These are phyloP conservation scores for Picea abies DNA, from an alignment of 83 land plant species.

Conservation along the genomic window DNA sequence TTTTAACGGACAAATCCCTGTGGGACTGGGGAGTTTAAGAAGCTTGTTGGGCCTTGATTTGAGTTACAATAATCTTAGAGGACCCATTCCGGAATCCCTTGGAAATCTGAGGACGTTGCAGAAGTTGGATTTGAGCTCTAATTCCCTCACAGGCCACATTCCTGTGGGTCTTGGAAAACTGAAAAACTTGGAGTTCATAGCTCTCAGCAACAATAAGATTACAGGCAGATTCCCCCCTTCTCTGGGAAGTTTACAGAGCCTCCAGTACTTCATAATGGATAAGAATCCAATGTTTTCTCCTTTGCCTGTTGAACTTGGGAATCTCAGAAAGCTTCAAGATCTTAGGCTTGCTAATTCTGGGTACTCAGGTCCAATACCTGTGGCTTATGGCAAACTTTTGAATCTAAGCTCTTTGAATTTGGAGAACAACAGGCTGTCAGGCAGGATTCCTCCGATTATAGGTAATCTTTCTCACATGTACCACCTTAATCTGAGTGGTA, in stretches of 20 bases:
- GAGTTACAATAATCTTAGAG: constrained; percentile 60
- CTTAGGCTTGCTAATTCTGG: constrained; percentile 65
- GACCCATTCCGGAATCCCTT: constrained; percentile 45
- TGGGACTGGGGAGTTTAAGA: constrained; percentile 38
- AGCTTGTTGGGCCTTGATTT: constrained; percentile 62
- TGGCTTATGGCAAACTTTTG: constrained; percentile 30
- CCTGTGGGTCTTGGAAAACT: constrained; percentile 41
- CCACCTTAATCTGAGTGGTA: constrained; percentile 70
- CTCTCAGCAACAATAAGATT: constrained; percentile 61
- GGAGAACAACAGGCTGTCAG: constrained; percentile 56
- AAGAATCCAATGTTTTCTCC: constrained; percentile 54
- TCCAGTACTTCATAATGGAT: constrained; percentile 74
- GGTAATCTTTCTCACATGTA: constrained; percentile 49
- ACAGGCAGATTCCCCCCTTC: constrained; percentile 42
- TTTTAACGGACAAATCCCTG: constrained; percentile 46
- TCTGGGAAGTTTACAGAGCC: constrained; percentile 30
- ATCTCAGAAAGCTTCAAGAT: constrained; percentile 47
- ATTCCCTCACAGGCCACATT: constrained; percentile 44
- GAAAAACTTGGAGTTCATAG: constrained; percentile 45
- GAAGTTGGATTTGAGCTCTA: constrained; percentile 72
- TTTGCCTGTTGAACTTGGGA: constrained; percentile 49
- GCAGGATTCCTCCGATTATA: constrained; percentile 50
- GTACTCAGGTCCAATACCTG: constrained; percentile 57
- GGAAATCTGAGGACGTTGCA: constrained; percentile 57
- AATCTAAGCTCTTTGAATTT: constrained; percentile 54